Base-by-base conservation (phyloP, 345 rosid genomes). In the Litchi chinensis region DNA sequence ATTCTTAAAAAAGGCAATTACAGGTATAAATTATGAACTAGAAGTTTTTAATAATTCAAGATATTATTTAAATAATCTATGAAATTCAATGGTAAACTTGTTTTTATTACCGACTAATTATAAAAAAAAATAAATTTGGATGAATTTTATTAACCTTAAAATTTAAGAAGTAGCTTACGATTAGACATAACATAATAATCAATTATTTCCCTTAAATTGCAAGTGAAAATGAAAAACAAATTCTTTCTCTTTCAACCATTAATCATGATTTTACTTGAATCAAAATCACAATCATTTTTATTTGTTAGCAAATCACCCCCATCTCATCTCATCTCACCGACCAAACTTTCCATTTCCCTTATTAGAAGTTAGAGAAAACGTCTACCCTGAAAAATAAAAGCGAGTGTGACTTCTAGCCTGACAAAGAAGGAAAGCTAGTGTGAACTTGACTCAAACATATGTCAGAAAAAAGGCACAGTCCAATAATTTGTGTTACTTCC, bases 211-310 rank as follows among this genome's bases (percentile, higher is more conserved):
- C 73, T 48, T 70, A 7, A 32, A 71, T 26, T 40, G n/a, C 64
- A 52, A 4, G 3, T 16, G 75, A 71, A 28, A 71, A 37, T 32
- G 28, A 71, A 28, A 32, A 60, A 54, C 9, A 18, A 4, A 24
- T 54, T 15, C 12, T 46, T 18, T 71, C 8, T 0, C 13, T 54
- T 56, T 8, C 28, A 52, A 72, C 24, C 1, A 41, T 32, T 22
- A 46, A 56, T 72, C 18, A n/a, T 72, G 65, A 22, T 56, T 56
- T 19, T 8, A 71, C 24, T 28, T 56, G 16, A 72, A 54, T 72
- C 64, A 54, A 72, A 72, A 28, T 19, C 65, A 56, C 75, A 18
- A 19, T 71, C 63, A 32, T 54, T 56, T 54, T 19, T 37, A 4
- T 52, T 32, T 3, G 28, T 12, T 54, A 1, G 46, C 16, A 52